phyloP scores from a whole-genome alignment of 2,329 filamentous ascomycete genomes.

The Aspergillus sp. region DNA sequence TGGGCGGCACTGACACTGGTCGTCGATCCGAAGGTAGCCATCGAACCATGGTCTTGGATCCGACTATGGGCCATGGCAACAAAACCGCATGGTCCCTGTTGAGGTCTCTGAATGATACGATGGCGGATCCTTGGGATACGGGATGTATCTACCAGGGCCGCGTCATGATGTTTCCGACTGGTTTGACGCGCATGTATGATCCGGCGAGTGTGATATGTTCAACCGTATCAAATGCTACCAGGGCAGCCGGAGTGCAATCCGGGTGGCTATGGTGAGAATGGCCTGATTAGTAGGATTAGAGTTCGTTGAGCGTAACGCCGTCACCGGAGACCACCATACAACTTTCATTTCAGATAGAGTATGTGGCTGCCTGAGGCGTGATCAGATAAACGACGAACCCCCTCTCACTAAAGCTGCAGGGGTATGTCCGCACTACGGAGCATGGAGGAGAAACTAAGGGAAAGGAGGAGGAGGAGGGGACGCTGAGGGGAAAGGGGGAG shows the following conservation, averaged over 20 bases:
- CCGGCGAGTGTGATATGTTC: neutral
- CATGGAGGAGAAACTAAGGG: neutral
- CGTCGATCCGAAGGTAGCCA: constrained; percentile 1
- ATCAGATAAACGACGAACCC: constrained; percentile 2
- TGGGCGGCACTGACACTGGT: neutral
- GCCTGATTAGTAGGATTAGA: neutral
- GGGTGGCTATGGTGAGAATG: neutral
- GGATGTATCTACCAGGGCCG: constrained; percentile 1
- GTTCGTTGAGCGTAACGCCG: neutral
- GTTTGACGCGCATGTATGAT: neutral
- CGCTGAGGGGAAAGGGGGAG: too few species aligned
- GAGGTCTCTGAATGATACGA: neutral
- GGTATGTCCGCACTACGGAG: neutral
- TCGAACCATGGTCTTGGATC: constrained; percentile 3
- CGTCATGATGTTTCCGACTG: constrained; percentile 1
- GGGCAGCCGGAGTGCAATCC: neutral
- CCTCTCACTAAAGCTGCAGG: neutral
- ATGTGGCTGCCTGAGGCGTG: constrained; percentile 8
- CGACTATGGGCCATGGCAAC: neutral
- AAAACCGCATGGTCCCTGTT: neutral
- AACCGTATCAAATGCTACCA: neutral
- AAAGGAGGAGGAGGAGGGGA: neutral
- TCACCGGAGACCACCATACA: neutral
- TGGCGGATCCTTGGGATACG: neutral
- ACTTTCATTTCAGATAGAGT: neutral